phyloP scores from a whole-genome alignment of 2,329 filamentous ascomycete genomes.

The Sclerotiophoma versabilis region DNA sequence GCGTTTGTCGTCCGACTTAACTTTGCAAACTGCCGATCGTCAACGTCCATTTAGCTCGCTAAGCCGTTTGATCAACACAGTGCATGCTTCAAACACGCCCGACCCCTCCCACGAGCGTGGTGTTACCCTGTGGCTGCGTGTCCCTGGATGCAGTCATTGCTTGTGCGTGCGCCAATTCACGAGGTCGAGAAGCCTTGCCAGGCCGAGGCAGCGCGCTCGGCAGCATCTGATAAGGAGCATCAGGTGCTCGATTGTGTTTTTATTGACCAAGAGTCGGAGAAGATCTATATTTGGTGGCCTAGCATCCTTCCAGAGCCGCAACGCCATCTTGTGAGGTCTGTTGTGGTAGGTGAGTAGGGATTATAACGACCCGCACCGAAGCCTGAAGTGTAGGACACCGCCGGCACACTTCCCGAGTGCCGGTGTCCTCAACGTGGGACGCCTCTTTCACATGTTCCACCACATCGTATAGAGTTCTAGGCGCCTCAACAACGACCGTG shows the following conservation, averaged over 20 bases:
- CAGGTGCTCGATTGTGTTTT: conserved; percentile 6
- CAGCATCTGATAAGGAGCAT: conserved; percentile 9
- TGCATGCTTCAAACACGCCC: neutral
- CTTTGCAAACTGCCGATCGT: neutral
- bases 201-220: conserved; percentile 13
- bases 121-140: conserved; percentile 2
- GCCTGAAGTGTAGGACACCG: neutral
- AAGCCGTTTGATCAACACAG: neutral
- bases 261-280: neutral
- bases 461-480: neutral
- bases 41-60: conserved; percentile 4
- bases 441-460: conserved; percentile 16
- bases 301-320: conserved; percentile 17
- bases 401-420: conserved; percentile 11
- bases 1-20: neutral
- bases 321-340: conserved; percentile 1
- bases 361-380: neutral
- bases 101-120: neutral
- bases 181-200: neutral
- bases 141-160: conserved; percentile 11
- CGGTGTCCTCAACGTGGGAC: conserved; percentile 11
- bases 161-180: conserved; percentile 4
- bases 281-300: conserved; percentile 15
- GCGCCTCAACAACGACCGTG: conserved; percentile 14
- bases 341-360: neutral